Evolutionary conservation across 2,329 filamentous ascomycete species (phyloP).

Genomic region (Fusarium sp.): DNA sequence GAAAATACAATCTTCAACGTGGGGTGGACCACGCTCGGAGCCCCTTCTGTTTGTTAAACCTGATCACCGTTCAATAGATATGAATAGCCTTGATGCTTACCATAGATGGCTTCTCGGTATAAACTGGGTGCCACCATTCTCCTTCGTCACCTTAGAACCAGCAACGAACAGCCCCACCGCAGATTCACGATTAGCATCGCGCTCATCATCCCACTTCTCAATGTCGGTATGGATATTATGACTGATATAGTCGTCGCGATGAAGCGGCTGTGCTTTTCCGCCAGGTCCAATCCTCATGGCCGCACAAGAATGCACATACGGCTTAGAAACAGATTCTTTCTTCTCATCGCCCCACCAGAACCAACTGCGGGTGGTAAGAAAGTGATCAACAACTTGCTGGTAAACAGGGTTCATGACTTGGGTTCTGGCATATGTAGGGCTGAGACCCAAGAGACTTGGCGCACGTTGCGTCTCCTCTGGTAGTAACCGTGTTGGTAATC

Average conservation of each 20-base stretch:
- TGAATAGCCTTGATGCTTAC: background rate
- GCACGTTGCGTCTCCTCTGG: conserved; percentile 31
- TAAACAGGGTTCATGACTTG: conserved; percentile 36
- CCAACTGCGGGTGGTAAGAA: conserved; percentile 32
- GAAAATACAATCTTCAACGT: conserved; percentile 17
- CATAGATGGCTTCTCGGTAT: conserved; percentile 33
- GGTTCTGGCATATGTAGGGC: conserved; percentile 27
- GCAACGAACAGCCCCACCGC: conserved; percentile 15
- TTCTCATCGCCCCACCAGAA: conserved; percentile 37
- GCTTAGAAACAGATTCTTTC: conserved; percentile 33
- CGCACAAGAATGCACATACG: conserved; percentile 29
- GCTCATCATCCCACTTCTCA: conserved; percentile 7
- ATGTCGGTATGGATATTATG: conserved; percentile 19
- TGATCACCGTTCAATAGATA: background rate
- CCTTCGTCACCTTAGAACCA: conserved; percentile 13
- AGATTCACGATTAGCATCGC: conserved; percentile 9
- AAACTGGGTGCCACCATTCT: conserved; percentile 34
- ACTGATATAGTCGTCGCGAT: conserved; percentile 36
- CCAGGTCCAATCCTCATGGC: conserved; percentile 37
- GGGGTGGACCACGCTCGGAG: conserved; percentile 20
- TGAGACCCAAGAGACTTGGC: conserved; percentile 26
- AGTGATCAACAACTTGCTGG: conserved; percentile 31
- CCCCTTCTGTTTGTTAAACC: background rate
- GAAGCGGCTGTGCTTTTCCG: conserved; percentile 33
- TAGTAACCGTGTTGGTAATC: background rate